Evolutionary conservation across 1,284 basidiomycete genomes (phyloP), one percentile per base, ranked within the genome.

Genomic region (Trichosporon asahii): DNA sequence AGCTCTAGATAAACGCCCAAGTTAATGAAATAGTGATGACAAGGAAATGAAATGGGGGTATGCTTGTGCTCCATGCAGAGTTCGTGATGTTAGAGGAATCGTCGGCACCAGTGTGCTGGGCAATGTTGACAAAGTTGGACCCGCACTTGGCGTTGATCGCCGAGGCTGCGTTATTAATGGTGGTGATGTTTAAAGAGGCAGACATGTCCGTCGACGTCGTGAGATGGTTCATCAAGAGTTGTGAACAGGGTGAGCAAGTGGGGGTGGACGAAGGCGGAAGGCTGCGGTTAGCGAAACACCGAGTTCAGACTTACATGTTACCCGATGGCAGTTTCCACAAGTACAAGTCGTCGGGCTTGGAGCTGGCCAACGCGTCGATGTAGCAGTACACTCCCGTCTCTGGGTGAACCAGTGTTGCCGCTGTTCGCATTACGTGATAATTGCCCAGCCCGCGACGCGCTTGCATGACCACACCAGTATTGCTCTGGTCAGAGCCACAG

Each of bases 311-410:
- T 79, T 69, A 83, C 82, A 78, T 70, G 29, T 77, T 79, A 1
- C 81, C 81, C 2, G 73, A 72, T 2, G 81, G 76, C 3, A 84
- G 65, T 27, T 68, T 73, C 78, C 81, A 84, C 1, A 84, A 71
- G 68, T 83, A 84, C 65, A 78, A 68, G 72, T 84, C 83, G 67
- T 83, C 82, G n/a, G 81, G 81, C 5, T 68, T 55, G 11, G 68
- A 67, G 49, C 65, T 71, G 1, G 72, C 73, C 33, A 82, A 44
- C 8, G 80, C 81, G 40, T 83, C 75, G 6, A 82, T 68, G 70
- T 82, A 84, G 70, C 83, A 84, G 68, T 80, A 83, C 5, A 67
- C 70, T 2, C 79, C 79, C 5, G 77, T 77, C 25, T 74, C 67
- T 1, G 76, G 73, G 69, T 82, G 72, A 21, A 72, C 57, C 31